A percentile compares a stretch with the other conserved stretches of the same genome.
Conservation (phyloP, 306 rosid genomes). For the Quercus robur region DNA sequence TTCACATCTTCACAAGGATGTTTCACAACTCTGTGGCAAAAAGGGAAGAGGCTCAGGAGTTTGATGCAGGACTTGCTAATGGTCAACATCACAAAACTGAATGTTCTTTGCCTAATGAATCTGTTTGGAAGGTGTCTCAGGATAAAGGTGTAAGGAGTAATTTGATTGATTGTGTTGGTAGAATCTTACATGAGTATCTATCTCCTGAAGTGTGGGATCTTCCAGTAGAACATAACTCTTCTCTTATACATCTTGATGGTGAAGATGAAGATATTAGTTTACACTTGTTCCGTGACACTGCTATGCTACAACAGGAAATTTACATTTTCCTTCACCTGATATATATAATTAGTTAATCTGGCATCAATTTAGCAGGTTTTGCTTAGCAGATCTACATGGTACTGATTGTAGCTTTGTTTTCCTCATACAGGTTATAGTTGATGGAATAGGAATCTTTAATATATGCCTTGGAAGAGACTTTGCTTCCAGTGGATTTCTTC, state of each 20-base stretch:
- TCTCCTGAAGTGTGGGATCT: slow-evolving; percentile 87
- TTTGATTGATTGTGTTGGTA: slow-evolving; percentile 73
- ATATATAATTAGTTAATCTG: slow-evolving; percentile 23
- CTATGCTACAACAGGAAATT: slow-evolving; percentile 83
- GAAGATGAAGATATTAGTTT: slow-evolving; percentile 55
- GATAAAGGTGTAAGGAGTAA: slow-evolving; percentile 53
- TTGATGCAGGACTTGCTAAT: slow-evolving; percentile 3
- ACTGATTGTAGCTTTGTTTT: slow-evolving; percentile 30
- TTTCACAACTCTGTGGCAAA: slow-evolving; percentile 49
- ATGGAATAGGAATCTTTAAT: slow-evolving; percentile 81
- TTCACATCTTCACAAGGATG: slow-evolving; percentile 40
- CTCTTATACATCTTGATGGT: slow-evolving; percentile 36
- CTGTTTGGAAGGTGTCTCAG: slow-evolving; percentile 56
- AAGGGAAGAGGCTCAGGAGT: slow-evolving; percentile 30
- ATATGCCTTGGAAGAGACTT: slow-evolving; percentile 80
- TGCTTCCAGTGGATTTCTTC: slow-evolving; percentile 80
- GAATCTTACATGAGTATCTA: slow-evolving; percentile 80
- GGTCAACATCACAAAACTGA: slow-evolving; percentile 31
- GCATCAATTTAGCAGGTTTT: slow-evolving; percentile 8
- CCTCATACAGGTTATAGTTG: slow-evolving; percentile 78
- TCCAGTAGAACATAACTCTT: slow-evolving; percentile 44
- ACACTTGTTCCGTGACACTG: slow-evolving; percentile 67
- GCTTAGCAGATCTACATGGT: slow-evolving; percentile 8
- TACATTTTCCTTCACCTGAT: slow-evolving; percentile 22
- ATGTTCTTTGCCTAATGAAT: slow-evolving; percentile 21